These are phyloP conservation scores for Candida ficus DNA, from an alignment of 805 yeast species.

Conservation along the genomic window DNA sequence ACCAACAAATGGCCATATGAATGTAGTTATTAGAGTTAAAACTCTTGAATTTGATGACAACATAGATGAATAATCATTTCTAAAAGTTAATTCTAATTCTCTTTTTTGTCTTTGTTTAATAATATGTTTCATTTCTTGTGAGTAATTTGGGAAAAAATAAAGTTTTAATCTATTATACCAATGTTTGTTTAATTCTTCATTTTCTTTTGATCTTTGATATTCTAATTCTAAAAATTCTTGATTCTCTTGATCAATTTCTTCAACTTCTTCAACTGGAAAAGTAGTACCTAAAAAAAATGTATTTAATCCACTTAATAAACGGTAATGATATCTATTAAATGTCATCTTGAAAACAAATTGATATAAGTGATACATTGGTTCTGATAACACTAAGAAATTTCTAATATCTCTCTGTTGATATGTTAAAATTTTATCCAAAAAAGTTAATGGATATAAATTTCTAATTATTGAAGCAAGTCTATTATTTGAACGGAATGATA, in stretches of 20 bases:
- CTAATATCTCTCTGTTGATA: slow-evolving; percentile 10
- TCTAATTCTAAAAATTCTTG: slow-evolving; percentile 10
- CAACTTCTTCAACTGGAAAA: slow-evolving; percentile 26
- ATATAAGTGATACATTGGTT: slow-evolving; percentile 15
- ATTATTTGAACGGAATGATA: slow-evolving; percentile 19
- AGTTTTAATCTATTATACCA: slow-evolving; percentile 3
- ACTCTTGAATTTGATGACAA: slow-evolving; percentile 17
- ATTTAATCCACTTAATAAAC: slow-evolving; percentile 28
- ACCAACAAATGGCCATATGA: slow-evolving; percentile 28
- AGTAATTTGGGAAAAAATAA: slow-evolving; percentile 6
- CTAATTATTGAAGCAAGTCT: slow-evolving; percentile 5
- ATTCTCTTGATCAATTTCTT: slow-evolving; percentile 30
- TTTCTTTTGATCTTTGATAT: neutral
- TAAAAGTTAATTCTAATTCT: slow-evolving; percentile 25
- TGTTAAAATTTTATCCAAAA: slow-evolving; percentile 7
- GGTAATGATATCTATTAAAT: slow-evolving; percentile 31
- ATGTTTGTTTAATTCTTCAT: neutral
- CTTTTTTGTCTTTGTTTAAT: slow-evolving; percentile 16
- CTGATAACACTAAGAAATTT: slow-evolving; percentile 8
- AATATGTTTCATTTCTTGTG: slow-evolving; percentile 4
- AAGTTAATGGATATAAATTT: slow-evolving; percentile 20
- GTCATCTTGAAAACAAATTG: slow-evolving; percentile 17
- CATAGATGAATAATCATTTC: slow-evolving; percentile 26
- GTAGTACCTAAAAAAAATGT: slow-evolving; percentile 31
- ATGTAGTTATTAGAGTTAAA: slow-evolving; percentile 15